Evolutionary conservation across 345 rosid genomes (phyloP).

Genomic region (Ailanthus altissimus): DNA sequence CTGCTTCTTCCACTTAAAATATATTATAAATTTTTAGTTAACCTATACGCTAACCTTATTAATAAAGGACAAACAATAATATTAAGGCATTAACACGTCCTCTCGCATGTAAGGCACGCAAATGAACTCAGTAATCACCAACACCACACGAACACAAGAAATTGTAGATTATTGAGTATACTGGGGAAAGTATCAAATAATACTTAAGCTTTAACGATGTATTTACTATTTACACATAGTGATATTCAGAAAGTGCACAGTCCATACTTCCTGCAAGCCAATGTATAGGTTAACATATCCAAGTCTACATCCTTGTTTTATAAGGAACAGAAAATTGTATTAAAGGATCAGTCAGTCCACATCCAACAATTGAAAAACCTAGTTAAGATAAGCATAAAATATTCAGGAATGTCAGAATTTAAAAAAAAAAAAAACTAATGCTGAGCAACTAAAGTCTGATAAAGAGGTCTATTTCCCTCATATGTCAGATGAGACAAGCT

Average conservation of each 20-base stretch:
- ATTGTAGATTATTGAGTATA: neutral
- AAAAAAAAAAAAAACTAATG: neutral
- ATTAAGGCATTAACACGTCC: neutral
- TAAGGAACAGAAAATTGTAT: no score
- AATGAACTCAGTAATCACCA: conserved; percentile 1
- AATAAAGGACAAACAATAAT: no score
- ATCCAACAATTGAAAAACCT: neutral
- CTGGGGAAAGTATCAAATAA: neutral
- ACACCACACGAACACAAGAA: neutral
- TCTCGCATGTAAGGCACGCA: neutral
- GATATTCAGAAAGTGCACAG: neutral
- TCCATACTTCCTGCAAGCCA: neutral
- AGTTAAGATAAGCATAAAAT: neutral
- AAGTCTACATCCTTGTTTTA: neutral
- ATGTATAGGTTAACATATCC: neutral
- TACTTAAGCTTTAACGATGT: neutral
- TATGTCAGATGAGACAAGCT: neutral
- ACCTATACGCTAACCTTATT: neutral
- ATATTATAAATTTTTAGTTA: neutral
- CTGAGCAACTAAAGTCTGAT: neutral
- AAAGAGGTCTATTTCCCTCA: neutral
- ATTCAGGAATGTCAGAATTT: neutral
- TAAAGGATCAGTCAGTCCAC: no score
- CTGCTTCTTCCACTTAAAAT: conserved; percentile 1
- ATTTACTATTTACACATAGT: neutral